Evolutionary conservation across 2,329 filamentous ascomycete genomes (phyloP), one percentile per base, ranked within the genome.

Genomic region (Rhynchosporium agropyri): DNA sequence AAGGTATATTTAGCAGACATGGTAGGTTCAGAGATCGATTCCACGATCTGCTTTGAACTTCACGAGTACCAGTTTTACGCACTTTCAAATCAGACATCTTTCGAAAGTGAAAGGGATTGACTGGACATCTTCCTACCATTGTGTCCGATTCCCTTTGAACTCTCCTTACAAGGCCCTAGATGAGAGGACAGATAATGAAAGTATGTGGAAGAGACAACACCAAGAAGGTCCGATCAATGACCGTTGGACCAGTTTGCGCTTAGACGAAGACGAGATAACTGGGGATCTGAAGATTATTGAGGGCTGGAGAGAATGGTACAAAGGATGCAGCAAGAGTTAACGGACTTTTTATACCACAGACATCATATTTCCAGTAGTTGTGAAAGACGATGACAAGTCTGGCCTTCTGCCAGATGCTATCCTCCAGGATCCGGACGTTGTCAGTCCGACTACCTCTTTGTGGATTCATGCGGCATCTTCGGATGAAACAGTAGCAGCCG

Each of bases 171-270:
- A 73, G 8, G 73, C 72, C 1, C 73, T 70, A 7, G 67, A 79
- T n/a, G 76, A 82, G 65, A 73, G 74, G 42, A 77, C 77, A 65
- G 76, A 77, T n/a, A 79, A 80, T 60, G 70, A 74, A 49, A 76
- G 78, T 26, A 80, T 88, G 50, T 91, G 87, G 83, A 80, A 89
- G 7, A 83, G 89, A 15, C 80, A 88, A 56, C 86, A 91, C 68
- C 78, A 77, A 33, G 89, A 92, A 72, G 89, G 89, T 0, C 84
- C 88, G 0, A 85, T 92, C 15, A 89, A 92, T 67, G 87, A 92
- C 68, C 83, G 88, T 2, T 93, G 89, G 89, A 88, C 84, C 0
- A 84, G 86, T 62, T 76, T 93, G 3, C 82, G 82, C 3, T 77
- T 92, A 1, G 81, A 84, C 33, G 79, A 78, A 40, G 84, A 90